Evolutionary conservation across 2,329 filamentous ascomycete species (phyloP).

Genomic region (Colletotrichum melonis): DNA sequence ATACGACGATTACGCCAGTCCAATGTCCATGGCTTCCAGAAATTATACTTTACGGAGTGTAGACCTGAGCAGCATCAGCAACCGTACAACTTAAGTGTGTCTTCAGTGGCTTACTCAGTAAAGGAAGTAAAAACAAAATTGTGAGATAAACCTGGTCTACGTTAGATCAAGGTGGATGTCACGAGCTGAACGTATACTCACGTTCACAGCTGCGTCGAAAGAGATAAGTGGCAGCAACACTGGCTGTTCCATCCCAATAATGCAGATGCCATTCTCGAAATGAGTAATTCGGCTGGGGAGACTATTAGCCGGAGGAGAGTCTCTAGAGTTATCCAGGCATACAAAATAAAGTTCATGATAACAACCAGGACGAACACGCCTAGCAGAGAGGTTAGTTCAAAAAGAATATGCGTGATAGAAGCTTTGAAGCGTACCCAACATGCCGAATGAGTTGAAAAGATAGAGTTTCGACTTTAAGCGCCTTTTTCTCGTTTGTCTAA

Average conservation of each 20-base stretch:
- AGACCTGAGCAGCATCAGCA: background rate
- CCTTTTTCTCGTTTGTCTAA: conserved; percentile 21
- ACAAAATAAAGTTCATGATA: conserved; percentile 30
- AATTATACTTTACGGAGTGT: conserved; percentile 29
- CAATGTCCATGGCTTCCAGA: conserved; percentile 32
- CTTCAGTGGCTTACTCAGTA: background rate
- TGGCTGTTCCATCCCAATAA: conserved; percentile 6
- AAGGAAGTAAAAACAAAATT: conserved; percentile 20
- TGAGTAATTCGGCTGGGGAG: conserved; percentile 12
- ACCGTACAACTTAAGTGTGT: accelerated
- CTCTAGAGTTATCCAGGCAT: background rate
- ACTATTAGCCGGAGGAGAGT: background rate
- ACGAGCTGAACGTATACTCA: background rate
- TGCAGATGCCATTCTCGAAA: conserved; percentile 12
- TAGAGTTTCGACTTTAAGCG: conserved; percentile 26
- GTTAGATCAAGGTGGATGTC: background rate
- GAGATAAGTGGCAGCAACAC: conserved; percentile 21
- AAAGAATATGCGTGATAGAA: accelerated
- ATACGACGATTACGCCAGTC: conserved; percentile 25
- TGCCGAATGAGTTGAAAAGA: conserved; percentile 20
- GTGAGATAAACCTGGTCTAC: conserved; percentile 19
- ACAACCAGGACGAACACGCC: conserved; percentile 26
- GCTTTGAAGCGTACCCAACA: conserved; percentile 7
- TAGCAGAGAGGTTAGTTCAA: background rate
- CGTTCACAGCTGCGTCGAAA: conserved; percentile 28